Percentiles rank a stretch among this genome's conserved stretches.
These are phyloP conservation scores for Parachlorella kessleri DNA, from an alignment of 139 green algal genomes.

Conservation along the genomic window DNA sequence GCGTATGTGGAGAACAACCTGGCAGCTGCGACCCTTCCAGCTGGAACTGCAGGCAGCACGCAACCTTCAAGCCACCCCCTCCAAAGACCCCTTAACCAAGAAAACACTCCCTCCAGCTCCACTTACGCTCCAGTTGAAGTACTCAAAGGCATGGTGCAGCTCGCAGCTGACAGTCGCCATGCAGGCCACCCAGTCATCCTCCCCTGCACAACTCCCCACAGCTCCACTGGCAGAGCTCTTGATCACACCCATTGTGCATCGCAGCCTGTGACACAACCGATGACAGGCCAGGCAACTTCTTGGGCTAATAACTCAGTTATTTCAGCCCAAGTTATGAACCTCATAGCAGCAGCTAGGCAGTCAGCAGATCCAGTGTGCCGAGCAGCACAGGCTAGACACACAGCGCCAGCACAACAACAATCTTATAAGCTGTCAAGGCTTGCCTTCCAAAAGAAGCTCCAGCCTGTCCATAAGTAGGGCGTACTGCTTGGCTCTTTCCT, in stretches of 20 bases:
- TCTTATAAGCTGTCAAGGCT: not conserved
- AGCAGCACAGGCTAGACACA: not conserved
- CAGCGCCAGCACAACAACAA: not conserved
- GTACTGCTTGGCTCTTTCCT: constrained; percentile 6
- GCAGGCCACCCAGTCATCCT: constrained; percentile 52
- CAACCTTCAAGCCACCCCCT: too few relatives aligned
- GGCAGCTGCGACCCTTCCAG: not conserved
- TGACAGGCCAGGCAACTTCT: not conserved
- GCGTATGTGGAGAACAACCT: too few relatives aligned
- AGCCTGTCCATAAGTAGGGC: not conserved
- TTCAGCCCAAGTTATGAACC: not conserved
- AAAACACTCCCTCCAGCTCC: too few relatives aligned
- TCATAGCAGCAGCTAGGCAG: not conserved
- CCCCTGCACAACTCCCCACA: constrained; percentile 22
- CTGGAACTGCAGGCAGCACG: not conserved
- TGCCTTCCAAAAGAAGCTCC: constrained; percentile 16
- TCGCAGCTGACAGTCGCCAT: constrained; percentile 55
- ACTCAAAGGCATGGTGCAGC: constrained; percentile 57
- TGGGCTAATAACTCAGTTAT: not conserved
- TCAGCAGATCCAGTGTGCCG: not conserved
- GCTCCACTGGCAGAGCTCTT: too few relatives aligned
- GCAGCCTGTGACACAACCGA: not conserved
- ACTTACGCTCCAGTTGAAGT: constrained; percentile 61
- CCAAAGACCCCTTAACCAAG: too few relatives aligned
- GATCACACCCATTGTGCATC: too few relatives aligned